Percentiles rank a stretch among this genome's conserved stretches.
phyloP scores from a whole-genome alignment of 1,284 basidiomycete genomes.

The Tilletia walkeri region DNA sequence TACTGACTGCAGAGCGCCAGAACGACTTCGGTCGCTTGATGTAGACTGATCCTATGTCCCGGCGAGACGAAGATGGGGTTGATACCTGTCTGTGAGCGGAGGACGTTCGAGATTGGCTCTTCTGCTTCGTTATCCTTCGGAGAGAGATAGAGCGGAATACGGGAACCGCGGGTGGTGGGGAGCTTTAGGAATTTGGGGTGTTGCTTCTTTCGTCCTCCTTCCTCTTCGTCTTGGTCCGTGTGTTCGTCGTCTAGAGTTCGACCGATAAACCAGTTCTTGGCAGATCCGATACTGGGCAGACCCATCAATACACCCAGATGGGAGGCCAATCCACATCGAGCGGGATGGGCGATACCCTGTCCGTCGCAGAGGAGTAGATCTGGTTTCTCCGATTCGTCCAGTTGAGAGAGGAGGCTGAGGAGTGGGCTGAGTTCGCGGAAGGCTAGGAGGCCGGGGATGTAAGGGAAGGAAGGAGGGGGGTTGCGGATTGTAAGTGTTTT shows the following conservation, averaged over 20 bases:
- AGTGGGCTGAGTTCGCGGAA: slow-evolving; percentile 1
- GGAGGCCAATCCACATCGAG: background rate
- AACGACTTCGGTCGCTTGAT: background rate
- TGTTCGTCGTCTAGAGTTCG: background rate
- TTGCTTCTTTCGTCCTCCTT: background rate
- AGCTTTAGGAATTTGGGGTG: background rate
- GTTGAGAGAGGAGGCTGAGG: background rate
- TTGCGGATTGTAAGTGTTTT: background rate
- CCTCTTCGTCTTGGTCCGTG: background rate
- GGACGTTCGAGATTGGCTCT: background rate
- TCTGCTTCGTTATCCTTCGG: background rate
- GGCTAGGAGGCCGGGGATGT: slow-evolving; percentile 13
- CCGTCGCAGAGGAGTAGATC: slow-evolving; percentile 12
- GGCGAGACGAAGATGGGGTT: slow-evolving; percentile 18
- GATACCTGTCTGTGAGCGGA: slow-evolving; percentile 4
- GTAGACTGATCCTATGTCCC: background rate
- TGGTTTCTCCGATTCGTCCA: background rate
- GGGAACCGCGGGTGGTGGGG: background rate
- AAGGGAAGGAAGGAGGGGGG: slow-evolving; percentile 3
- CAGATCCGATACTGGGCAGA: background rate
- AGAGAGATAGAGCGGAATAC: background rate
- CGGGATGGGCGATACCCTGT: slow-evolving; percentile 6
- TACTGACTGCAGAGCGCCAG: background rate
- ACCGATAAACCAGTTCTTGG: slow-evolving; percentile 4
- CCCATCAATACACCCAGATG: slow-evolving; percentile 1